Conservation (phyloP, 2,329 filamentous ascomycete species). For the Diplocarpon rosae region DNA sequence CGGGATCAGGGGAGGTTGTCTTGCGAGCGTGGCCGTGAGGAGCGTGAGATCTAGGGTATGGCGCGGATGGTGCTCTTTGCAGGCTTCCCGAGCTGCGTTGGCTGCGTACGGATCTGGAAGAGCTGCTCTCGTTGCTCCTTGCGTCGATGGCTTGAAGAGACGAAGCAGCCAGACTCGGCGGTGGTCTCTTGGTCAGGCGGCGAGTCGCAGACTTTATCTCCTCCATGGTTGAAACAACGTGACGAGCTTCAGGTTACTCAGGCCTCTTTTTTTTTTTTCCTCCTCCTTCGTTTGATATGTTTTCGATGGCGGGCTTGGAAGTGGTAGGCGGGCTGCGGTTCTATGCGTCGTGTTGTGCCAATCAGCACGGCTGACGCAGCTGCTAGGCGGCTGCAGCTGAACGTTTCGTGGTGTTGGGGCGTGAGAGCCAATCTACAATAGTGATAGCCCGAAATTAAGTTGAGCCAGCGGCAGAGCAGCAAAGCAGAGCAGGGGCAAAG, state of each 20-base stretch:
- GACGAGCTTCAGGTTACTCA: constrained; percentile 1
- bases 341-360: background rate
- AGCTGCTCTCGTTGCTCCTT: constrained; percentile 33
- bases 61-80: constrained; percentile 49
- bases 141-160: constrained; percentile 35
- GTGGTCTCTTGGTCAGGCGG: constrained; percentile 54
- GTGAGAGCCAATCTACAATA: too few species aligned
- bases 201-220: constrained; percentile 31
- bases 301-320: background rate
- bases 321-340: background rate
- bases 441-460: too few species aligned
- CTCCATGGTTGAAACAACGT: constrained; percentile 18
- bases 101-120: constrained; percentile 41
- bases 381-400: constrained; percentile 1
- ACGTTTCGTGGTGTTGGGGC: background rate
- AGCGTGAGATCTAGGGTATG: constrained; percentile 29
- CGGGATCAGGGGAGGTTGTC: constrained; percentile 34
- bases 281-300: constrained; percentile 4
- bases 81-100: constrained; percentile 54
- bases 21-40: constrained; percentile 30
- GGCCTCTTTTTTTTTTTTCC: background rate
- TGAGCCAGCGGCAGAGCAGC: too few species aligned
- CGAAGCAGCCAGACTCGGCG: constrained; percentile 28
- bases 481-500: too few species aligned
- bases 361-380: background rate